phyloP scores from a whole-genome alignment of 75 land plant genomes.

The Pinus taeda region DNA sequence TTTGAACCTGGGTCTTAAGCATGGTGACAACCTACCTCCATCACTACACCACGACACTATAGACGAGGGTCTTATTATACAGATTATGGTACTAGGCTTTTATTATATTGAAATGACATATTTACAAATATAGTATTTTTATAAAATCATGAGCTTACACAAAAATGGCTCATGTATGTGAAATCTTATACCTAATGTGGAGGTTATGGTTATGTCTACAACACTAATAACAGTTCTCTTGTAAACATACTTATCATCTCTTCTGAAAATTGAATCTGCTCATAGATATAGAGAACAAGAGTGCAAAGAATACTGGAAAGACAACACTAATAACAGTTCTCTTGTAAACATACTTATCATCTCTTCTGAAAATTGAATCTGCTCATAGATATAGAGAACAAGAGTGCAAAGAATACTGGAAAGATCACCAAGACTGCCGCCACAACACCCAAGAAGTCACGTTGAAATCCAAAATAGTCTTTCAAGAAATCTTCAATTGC shows the following conservation, averaged over 20 bases:
- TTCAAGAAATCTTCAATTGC: constrained; percentile 30
- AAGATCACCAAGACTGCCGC: constrained; percentile 38
- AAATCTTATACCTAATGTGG: too few relatives aligned
- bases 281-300: constrained; percentile 40
- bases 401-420: constrained; percentile 35
- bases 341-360: constrained; percentile 7
- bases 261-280: constrained; percentile 58
- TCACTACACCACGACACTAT: too few relatives aligned
- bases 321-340: too few relatives aligned
- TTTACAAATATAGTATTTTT: too few relatives aligned
- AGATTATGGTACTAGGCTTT: too few relatives aligned
- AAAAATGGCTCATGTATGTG: too few relatives aligned
- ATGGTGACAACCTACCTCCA: too few relatives aligned
- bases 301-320: constrained; percentile 38
- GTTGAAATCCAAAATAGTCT: constrained; percentile 45
- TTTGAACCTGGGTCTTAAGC: too few relatives aligned
- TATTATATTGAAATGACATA: too few relatives aligned
- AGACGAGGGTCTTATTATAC: too few relatives aligned
- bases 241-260: constrained; percentile 19
- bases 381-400: constrained; percentile 43
- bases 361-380: constrained; percentile 64
- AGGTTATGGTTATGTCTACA: not conserved
- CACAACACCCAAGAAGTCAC: constrained; percentile 32
- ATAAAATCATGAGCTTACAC: too few relatives aligned
- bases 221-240: not conserved